Evolutionary conservation across 148 eudicot species (phyloP).

Genomic region (Pouteria glomerata): DNA sequence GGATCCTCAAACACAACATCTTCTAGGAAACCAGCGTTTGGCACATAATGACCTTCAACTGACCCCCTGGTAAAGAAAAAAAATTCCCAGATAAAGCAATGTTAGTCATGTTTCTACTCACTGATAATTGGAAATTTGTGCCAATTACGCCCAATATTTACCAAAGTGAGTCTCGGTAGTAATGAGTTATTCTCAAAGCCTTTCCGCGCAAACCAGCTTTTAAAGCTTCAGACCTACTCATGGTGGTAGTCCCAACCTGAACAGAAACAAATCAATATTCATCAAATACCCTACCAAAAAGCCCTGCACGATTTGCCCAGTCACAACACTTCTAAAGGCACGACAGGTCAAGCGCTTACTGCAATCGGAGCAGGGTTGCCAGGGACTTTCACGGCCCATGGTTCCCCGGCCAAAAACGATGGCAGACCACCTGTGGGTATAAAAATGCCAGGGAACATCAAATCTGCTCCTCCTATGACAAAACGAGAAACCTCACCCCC

Average conservation of each 20-base stretch:
- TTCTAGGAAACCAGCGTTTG: conserved; percentile 78
- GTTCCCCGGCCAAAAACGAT: conserved; percentile 69
- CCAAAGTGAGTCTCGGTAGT: conserved; percentile 77
- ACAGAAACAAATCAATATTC: conserved; percentile 8
- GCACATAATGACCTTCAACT: conserved; percentile 62
- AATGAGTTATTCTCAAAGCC: conserved; percentile 69
- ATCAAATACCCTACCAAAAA: background rate
- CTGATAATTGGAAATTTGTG: background rate
- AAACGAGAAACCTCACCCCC: conserved; percentile 95
- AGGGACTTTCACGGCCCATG: conserved; percentile 92
- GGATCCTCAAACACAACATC: conserved; percentile 78
- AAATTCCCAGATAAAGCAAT: conserved; percentile 1
- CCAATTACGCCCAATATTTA: conserved; percentile 17
- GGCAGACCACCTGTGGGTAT: conserved; percentile 74
- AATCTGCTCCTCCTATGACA: conserved; percentile 89
- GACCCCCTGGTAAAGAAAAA: conserved; percentile 65
- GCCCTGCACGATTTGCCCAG: background rate
- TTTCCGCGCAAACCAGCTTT: conserved; percentile 93
- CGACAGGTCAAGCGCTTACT: conserved; percentile 29
- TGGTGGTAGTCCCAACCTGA: conserved; percentile 78
- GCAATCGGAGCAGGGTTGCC: conserved; percentile 91
- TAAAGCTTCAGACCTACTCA: conserved; percentile 73
- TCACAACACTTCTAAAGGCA: conserved; percentile 1
- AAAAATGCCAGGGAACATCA: conserved; percentile 91
- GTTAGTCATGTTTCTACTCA: conserved; percentile 1